A percentile compares a stretch with the other conserved stretches of the same genome.
Conservation (phyloP, 202 grass and related monocot genomes). For the Setaria italica region DNA sequence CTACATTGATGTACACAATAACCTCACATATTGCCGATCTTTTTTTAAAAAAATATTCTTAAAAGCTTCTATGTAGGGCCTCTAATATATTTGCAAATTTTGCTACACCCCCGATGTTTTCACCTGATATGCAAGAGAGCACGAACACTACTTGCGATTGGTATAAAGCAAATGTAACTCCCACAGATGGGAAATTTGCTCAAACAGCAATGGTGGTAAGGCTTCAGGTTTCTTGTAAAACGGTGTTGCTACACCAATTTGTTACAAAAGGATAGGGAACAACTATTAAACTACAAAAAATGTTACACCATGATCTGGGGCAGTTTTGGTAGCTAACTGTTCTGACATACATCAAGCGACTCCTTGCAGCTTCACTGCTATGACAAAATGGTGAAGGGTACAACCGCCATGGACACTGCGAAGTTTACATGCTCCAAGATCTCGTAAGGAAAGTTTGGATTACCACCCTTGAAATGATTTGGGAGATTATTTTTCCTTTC, state of each 20-base stretch:
- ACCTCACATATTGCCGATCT: no score
- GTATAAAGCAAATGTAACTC: not conserved
- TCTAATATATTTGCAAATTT: not conserved
- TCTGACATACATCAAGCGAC: not conserved
- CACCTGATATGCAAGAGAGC: not conserved
- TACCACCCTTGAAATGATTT: conserved; percentile 8
- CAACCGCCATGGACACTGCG: not conserved
- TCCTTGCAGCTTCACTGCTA: conserved; percentile 1
- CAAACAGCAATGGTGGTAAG: not conserved
- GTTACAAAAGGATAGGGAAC: conserved; percentile 34
- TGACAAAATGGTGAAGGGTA: not conserved
- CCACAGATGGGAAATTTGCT: not conserved
- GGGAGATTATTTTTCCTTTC: not conserved
- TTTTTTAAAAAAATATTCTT: not conserved
- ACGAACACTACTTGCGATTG: not conserved
- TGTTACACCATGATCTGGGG: conserved; percentile 20
- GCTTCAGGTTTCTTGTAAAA: not conserved
- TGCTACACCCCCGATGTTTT: no score
- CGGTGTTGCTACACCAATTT: conserved; percentile 20
- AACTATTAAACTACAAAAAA: conserved; percentile 48
- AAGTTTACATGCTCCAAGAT: conserved; percentile 22
- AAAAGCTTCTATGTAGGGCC: no score
- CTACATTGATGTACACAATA: not conserved
- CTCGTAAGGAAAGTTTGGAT: not conserved
- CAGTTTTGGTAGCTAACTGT: not conserved